A percentile compares a stretch with the other conserved stretches of the same genome.
These are phyloP conservation scores for Fraxinus floribunda DNA, from an alignment of 305 asterid species.

Conservation along the genomic window DNA sequence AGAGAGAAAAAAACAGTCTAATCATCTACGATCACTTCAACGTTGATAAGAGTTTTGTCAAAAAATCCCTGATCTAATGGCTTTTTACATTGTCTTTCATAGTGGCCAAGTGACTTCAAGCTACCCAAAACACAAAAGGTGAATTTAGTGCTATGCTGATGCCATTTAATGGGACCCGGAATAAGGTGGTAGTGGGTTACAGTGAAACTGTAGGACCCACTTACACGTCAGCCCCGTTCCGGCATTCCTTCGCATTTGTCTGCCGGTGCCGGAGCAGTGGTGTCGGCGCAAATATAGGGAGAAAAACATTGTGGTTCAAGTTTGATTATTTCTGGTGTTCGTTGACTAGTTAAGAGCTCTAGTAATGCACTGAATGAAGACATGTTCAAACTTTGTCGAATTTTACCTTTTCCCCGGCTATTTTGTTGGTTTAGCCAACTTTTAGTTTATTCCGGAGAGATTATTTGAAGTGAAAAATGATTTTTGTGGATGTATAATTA, in stretches of 20 bases:
- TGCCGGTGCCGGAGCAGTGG: neutral
- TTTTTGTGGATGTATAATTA: too few species aligned
- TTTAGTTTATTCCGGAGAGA: neutral
- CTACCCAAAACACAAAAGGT: slow-evolving; percentile 14
- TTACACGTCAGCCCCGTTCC: neutral
- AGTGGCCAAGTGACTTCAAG: slow-evolving; percentile 48
- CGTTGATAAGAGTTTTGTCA: too few species aligned
- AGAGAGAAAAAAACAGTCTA: too few species aligned
- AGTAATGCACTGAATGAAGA: neutral
- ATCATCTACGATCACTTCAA: too few species aligned
- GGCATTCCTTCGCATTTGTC: neutral
- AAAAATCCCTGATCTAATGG: too few species aligned
- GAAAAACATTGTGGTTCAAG: neutral
- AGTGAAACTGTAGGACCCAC: slow-evolving; percentile 16
- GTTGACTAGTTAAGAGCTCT: neutral
- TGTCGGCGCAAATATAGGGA: neutral
- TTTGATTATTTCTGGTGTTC: neutral
- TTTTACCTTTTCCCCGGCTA: neutral
- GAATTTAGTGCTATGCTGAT: slow-evolving; percentile 43
- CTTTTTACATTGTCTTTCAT: neutral
- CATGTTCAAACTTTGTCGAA: neutral
- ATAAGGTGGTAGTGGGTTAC: slow-evolving; percentile 20
- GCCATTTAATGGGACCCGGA: slow-evolving; percentile 6
- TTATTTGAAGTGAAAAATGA: neutral
- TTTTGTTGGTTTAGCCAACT: neutral